Evolutionary conservation across 495 filamentous ascomycete species (phyloP).

Genomic region (Trichoderma erinaceum): DNA sequence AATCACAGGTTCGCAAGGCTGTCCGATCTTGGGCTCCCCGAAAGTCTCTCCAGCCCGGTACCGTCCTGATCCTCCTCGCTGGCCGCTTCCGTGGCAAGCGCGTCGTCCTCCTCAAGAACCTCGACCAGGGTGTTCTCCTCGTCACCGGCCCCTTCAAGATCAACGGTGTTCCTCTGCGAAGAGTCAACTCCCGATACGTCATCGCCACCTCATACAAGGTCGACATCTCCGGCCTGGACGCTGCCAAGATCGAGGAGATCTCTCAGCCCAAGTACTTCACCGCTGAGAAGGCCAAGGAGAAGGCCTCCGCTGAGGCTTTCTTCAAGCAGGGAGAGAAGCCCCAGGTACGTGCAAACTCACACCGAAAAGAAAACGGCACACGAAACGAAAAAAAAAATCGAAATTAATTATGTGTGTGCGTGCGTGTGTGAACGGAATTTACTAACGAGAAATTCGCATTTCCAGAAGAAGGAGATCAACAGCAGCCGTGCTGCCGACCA

Average conservation of each 20-base stretch:
- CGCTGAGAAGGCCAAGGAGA: slow-evolving; percentile 83
- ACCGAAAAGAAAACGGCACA: background rate
- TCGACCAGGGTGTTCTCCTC: slow-evolving; percentile 93
- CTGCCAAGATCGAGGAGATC: slow-evolving; percentile 78
- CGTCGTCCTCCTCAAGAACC: slow-evolving; percentile 95
- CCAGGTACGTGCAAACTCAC: slow-evolving; percentile 60
- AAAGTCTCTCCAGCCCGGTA: slow-evolving; percentile 81
- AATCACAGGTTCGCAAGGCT: slow-evolving; percentile 82
- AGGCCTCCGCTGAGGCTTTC: slow-evolving; percentile 93
- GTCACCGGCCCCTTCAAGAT: slow-evolving; percentile 99
- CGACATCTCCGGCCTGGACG: slow-evolving; percentile 76
- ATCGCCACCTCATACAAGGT: slow-evolving; percentile 92
- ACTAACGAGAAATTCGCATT: slow-evolving; percentile 24
- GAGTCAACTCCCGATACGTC: slow-evolving; percentile 98
- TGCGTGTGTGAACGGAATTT: background rate
- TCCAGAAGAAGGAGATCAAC: slow-evolving; percentile 91
- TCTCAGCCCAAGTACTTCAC: slow-evolving; percentile 84
- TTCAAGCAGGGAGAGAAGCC: slow-evolving; percentile 97
- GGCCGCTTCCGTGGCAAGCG: slow-evolving; percentile 99
- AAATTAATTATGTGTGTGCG: too few species aligned
- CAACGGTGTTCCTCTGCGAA: slow-evolving; percentile 96
- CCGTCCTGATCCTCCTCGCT: slow-evolving; percentile 95
- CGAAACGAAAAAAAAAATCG: background rate
- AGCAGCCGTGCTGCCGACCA: slow-evolving; percentile 90
- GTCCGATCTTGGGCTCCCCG: slow-evolving; percentile 78